Evolutionary conservation across 768 basidiomycete species (phyloP).

Genomic region (Podaxis pistillaris): DNA sequence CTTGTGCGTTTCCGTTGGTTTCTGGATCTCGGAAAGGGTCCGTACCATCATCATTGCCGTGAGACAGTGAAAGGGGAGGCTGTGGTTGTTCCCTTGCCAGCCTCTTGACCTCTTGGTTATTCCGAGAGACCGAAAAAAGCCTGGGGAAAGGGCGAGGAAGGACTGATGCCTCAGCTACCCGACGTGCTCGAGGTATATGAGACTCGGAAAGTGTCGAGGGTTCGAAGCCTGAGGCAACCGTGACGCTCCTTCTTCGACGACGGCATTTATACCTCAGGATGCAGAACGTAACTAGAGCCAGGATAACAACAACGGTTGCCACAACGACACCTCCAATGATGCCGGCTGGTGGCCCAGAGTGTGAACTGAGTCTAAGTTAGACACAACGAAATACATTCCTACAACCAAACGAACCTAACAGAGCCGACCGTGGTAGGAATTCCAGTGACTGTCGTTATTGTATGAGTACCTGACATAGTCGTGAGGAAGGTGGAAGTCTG

Average conservation of each 20-base stretch:
- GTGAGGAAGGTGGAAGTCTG: background rate
- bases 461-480: background rate
- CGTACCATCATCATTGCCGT: background rate
- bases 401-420: background rate
- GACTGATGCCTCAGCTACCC: background rate
- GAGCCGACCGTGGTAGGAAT: background rate
- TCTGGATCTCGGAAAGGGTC: slow-evolving; percentile 5
- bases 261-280: slow-evolving; percentile 1
- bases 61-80: background rate
- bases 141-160: background rate
- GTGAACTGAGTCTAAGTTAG: background rate
- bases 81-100: background rate
- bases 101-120: background rate
- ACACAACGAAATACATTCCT: background rate
- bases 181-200: background rate
- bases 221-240: background rate
- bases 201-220: background rate
- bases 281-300: background rate
- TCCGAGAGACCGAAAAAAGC: background rate
- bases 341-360: background rate
- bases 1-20: background rate
- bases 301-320: slow-evolving; percentile 1
- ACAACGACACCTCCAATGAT: background rate
- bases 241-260: background rate
- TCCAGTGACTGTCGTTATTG: background rate